Evolutionary conservation across 1,284 basidiomycete genomes (phyloP), one percentile per base, ranked within the genome.

Genomic region (Malassezia slooffiae): DNA sequence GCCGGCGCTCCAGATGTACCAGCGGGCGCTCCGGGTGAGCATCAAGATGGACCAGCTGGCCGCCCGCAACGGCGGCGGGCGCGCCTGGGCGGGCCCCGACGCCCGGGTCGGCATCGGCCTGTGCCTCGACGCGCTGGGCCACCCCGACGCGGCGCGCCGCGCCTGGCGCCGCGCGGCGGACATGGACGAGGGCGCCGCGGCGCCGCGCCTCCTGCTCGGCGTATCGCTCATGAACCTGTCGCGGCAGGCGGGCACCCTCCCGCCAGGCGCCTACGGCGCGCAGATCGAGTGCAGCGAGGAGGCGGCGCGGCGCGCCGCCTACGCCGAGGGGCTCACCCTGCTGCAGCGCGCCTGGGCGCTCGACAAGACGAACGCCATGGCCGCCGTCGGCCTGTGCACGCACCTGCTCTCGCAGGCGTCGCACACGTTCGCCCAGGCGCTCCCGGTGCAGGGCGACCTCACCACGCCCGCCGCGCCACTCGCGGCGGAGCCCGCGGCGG

Each of bases 41-140:
- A 34, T 67, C 7, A 38, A 54, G 13, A 50, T 58, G 19, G 47
- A 60, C 34, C 36, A 52, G 16, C 47, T 45, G 13, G 59, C 58
- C 31, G 47, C 50, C 1, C 46, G 31, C 12, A 32, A 54, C 17
- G 51, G 49, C 11, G 32, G 48, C 35, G 38, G 26, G 5, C 41
- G 55, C 20, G 43, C 46, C 12, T 56, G 55, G 62, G 38, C 43
- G 7, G 64, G 66, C 4, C 62, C 66, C 16, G 66, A 69, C 32
- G 55, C 66, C 17, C 59, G 66, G 17, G 48, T 69, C 19, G 66
- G 66, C 9, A 58, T 69, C 23, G 66, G 66, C 26, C 56, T 69
- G 39, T 64, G 58, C 32, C 58, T 67, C 20, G 57, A 54, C 47
- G 58, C 53, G n/a, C 48, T 67, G 13, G 62, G 59, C 20, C 52